Percentiles rank a stretch among this genome's conserved stretches.
phyloP scores from a whole-genome alignment of 352 stramenopile genomes.

The Pythium diclinum region DNA sequence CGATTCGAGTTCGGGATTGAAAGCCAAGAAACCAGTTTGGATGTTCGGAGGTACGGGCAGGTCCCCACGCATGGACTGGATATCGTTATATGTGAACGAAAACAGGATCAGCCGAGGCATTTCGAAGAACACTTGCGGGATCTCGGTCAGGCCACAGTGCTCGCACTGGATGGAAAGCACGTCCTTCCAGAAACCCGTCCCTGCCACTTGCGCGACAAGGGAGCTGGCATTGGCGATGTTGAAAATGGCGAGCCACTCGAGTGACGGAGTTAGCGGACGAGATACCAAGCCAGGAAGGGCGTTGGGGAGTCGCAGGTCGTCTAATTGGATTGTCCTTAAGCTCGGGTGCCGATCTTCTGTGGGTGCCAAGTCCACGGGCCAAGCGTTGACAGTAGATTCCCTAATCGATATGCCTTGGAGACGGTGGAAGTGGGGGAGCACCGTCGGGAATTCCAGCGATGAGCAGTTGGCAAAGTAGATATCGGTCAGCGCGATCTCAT shows the following conservation, averaged over 20 bases:
- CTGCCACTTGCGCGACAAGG: background rate
- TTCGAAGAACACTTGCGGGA: background rate
- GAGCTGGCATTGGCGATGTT: background rate
- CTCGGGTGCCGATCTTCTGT: background rate
- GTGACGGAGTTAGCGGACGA: background rate
- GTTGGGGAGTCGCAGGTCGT: background rate
- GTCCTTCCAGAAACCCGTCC: constrained; percentile 4
- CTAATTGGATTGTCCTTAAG: background rate
- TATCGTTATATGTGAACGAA: constrained; percentile 1
- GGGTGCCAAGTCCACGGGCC: background rate
- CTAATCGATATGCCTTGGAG: background rate
- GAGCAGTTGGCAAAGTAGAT: constrained; percentile 10
- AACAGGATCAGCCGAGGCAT: background rate
- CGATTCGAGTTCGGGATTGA: background rate
- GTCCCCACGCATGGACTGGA: background rate
- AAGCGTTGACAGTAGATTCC: background rate
- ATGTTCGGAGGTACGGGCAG: no score
- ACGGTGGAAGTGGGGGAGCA: background rate
- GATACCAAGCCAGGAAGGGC: background rate
- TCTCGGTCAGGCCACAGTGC: background rate
- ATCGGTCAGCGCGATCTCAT: background rate
- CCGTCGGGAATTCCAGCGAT: background rate
- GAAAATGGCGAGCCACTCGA: constrained; percentile 19
- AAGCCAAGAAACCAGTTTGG: constrained; percentile 6
- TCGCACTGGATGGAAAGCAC: constrained; percentile 5